phyloP scores from a whole-genome alignment of 2,329 filamentous ascomycete genomes.

The Acrodontium crateriforme region DNA sequence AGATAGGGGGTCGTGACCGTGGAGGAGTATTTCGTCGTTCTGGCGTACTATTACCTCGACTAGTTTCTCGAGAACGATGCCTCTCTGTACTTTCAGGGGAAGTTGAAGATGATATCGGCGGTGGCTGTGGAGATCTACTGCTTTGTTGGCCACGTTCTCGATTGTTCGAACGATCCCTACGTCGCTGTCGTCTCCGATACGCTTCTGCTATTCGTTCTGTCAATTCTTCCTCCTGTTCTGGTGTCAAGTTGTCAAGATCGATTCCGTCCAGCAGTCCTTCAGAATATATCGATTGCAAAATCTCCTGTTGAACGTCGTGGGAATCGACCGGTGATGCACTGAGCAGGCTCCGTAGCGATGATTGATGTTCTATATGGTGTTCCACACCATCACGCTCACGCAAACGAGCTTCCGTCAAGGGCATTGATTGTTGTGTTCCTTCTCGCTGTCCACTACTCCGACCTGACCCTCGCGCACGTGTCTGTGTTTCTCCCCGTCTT shows the following conservation, averaged over 20 bases:
- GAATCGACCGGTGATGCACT: conserved; percentile 65
- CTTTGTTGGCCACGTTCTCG: conserved; percentile 8
- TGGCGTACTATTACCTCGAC: conserved; percentile 1
- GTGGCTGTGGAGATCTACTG: conserved; percentile 3
- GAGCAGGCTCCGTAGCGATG: conserved; percentile 72
- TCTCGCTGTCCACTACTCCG: conserved; percentile 1
- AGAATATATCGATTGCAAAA: conserved; percentile 75
- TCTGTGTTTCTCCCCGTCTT: conserved; percentile 7
- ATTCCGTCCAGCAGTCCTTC: conserved; percentile 79
- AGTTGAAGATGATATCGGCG: background rate
- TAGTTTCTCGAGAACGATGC: conserved; percentile 1
- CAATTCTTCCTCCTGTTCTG: conserved; percentile 74
- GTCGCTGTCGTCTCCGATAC: conserved; percentile 62
- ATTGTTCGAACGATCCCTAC: conserved; percentile 23
- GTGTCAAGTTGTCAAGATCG: conserved; percentile 74
- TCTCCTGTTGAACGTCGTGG: conserved; percentile 71
- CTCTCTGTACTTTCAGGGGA: too few relatives aligned
- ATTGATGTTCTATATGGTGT: conserved; percentile 63
- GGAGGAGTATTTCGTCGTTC: too few relatives aligned
- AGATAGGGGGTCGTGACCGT: conserved; percentile 28
- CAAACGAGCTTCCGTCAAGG: conserved; percentile 6
- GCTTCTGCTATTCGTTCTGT: conserved; percentile 83
- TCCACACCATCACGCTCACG: conserved; percentile 11
- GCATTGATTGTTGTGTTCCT: conserved; percentile 1
- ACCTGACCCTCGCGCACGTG: conserved; percentile 4